Percentiles rank a stretch among this genome's conserved stretches.
Conservation (phyloP, 2,329 filamentous ascomycete species). For the Bipolaris zeicola region DNA sequence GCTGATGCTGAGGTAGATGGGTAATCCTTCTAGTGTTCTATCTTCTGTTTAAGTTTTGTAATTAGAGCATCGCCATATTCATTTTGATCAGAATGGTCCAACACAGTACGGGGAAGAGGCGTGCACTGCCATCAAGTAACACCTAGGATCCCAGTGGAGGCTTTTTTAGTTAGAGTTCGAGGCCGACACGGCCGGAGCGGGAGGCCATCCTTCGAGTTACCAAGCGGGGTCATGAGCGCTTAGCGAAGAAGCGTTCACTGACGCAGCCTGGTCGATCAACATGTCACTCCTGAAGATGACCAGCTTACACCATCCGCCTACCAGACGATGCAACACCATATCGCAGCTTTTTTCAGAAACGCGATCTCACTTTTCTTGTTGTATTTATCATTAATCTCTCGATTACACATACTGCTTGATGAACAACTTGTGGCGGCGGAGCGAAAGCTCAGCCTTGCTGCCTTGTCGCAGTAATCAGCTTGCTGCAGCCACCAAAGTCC, state of each 20-base stretch:
- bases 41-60: neutral
- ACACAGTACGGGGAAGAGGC: neutral
- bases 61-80: neutral
- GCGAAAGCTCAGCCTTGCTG: conserved; percentile 8
- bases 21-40: too few species aligned
- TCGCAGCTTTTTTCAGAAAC: neutral
- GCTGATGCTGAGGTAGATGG: neutral
- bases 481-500: conserved; percentile 12
- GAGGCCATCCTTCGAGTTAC: neutral
- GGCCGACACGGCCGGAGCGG: neutral
- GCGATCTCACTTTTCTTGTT: neutral
- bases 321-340: neutral
- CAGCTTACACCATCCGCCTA: neutral
- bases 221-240: conserved; percentile 6
- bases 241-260: conserved; percentile 6
- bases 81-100: neutral
- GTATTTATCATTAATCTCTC: neutral
- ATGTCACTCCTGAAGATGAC: neutral
- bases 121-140: neutral
- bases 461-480: conserved; percentile 9
- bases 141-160: too few species aligned
- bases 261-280: neutral
- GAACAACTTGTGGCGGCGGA: neutral
- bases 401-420: neutral
- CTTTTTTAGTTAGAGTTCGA: neutral